Evolutionary conservation across 1,284 basidiomycete species (phyloP).

Genomic region (Ustilago vetiveriae): DNA sequence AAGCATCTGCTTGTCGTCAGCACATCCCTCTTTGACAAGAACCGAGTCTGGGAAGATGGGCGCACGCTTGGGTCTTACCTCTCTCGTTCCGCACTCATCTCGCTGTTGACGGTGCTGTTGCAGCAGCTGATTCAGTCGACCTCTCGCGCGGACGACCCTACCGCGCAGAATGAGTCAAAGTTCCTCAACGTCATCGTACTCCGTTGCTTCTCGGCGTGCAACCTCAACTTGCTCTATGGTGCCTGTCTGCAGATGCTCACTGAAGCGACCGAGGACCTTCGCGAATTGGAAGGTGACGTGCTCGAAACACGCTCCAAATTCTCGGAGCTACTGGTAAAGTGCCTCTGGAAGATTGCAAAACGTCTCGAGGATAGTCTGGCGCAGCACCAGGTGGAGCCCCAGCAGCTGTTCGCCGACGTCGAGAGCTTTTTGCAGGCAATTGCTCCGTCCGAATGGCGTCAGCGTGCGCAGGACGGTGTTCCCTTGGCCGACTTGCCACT

Average conservation of each 20-base stretch:
- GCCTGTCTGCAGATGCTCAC: conserved; percentile 84
- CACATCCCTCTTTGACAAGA: conserved; percentile 53
- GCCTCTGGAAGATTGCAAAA: conserved; percentile 96
- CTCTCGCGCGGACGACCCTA: conserved; percentile 59
- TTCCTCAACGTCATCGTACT: conserved; percentile 99
- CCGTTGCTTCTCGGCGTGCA: conserved; percentile 87
- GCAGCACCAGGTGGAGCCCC: conserved; percentile 81
- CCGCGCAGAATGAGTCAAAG: conserved; percentile 79
- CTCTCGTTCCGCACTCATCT: conserved; percentile 46
- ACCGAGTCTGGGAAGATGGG: conserved; percentile 48
- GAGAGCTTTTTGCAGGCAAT: conserved; percentile 93
- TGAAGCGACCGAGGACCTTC: conserved; percentile 85
- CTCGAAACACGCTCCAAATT: conserved; percentile 75
- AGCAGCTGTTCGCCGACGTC: conserved; percentile 89
- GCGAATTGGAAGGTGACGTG: conserved; percentile 69
- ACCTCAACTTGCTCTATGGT: conserved; percentile 89
- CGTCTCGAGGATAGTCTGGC: conserved; percentile 90
- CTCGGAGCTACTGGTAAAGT: conserved; percentile 95
- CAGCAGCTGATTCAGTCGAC: conserved; percentile 84
- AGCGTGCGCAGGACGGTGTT: conserved; percentile 85
- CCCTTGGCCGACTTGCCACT: conserved; percentile 97
- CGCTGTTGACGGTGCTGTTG: conserved; percentile 79
- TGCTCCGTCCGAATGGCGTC: conserved; percentile 94
- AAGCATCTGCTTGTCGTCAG: conserved; percentile 59
- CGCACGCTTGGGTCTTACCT: conserved; percentile 57